A percentile compares a stretch with the other conserved stretches of the same genome.
phyloP scores from a whole-genome alignment of 768 basidiomycete genomes.

The Daedaleopsis nitida region DNA sequence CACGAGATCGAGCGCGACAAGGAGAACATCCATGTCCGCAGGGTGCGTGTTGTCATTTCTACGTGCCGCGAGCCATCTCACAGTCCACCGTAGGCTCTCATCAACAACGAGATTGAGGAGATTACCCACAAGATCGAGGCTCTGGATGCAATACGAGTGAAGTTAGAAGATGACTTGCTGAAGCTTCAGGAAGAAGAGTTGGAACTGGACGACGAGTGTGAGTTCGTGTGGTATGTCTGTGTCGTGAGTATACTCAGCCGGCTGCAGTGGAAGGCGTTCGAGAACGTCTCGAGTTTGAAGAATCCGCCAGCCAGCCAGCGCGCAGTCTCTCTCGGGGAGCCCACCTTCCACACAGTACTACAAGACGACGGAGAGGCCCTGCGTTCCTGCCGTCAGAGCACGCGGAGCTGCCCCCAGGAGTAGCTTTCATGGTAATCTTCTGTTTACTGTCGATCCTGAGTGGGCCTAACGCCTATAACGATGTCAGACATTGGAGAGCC shows the following conservation, averaged over 20 bases:
- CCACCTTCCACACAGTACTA: slow-evolving; percentile 53
- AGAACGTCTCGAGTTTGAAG: slow-evolving; percentile 79
- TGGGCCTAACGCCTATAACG: slow-evolving; percentile 13
- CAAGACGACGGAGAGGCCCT: slow-evolving; percentile 79
- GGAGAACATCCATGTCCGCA: slow-evolving; percentile 87
- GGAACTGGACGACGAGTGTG: slow-evolving; percentile 95
- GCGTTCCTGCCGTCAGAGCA: slow-evolving; percentile 98
- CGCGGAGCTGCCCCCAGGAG: slow-evolving; percentile 88
- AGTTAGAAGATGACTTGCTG: slow-evolving; percentile 80
- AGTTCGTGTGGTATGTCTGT: slow-evolving; percentile 32
- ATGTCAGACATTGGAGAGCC: slow-evolving; percentile 79
- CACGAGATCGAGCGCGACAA: slow-evolving; percentile 89
- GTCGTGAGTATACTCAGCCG: not conserved
- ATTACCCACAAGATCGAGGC: slow-evolving; percentile 89
- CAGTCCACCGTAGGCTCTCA: slow-evolving; percentile 58
- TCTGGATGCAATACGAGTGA: slow-evolving; percentile 76
- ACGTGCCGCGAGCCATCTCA: slow-evolving; percentile 6
- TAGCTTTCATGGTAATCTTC: slow-evolving; percentile 88
- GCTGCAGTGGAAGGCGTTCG: slow-evolving; percentile 82
- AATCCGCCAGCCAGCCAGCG: slow-evolving; percentile 38
- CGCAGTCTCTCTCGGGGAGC: slow-evolving; percentile 33
- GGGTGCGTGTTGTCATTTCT: slow-evolving; percentile 52
- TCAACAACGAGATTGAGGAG: slow-evolving; percentile 85
- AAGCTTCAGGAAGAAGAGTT: slow-evolving; percentile 93
- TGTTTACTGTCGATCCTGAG: slow-evolving; percentile 6